These are phyloP conservation scores for Amauroascus verrucosus DNA, from an alignment of 2,329 filamentous ascomycete genomes.

Conservation along the genomic window DNA sequence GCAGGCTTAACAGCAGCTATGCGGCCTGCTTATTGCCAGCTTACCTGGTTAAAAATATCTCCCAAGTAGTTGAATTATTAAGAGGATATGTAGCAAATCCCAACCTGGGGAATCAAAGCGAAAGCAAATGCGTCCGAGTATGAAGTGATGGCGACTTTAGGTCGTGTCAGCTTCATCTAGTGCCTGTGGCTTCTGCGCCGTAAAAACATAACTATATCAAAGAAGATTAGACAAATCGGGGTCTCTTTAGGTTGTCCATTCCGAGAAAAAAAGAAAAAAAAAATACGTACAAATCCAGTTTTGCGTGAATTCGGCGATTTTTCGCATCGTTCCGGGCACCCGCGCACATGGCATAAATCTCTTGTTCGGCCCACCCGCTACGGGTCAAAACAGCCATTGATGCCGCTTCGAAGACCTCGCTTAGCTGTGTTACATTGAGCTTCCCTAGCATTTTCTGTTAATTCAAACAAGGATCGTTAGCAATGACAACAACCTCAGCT, in stretches of 20 bases:
- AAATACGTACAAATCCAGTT: constrained; percentile 21
- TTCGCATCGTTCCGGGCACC: constrained; percentile 27
- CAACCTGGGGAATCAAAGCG: no score
- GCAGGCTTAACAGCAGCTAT: no score
- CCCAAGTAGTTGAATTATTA: no score
- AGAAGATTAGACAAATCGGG: no score
- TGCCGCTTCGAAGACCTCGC: constrained; percentile 22
- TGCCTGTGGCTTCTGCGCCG: constrained; percentile 1
- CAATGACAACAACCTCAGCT: constrained; percentile 7
- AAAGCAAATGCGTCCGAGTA: no score
- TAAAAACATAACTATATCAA: constrained; percentile 9
- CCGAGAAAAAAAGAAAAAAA: no score
- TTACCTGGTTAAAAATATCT: no score
- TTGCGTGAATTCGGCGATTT: constrained; percentile 25
- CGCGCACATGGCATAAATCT: constrained; percentile 24
- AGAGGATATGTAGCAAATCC: no score
- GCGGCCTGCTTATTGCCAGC: no score
- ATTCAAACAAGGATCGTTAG: neutral
- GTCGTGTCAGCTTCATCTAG: neutral
- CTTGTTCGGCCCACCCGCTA: constrained; percentile 21
- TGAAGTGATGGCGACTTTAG: no score
- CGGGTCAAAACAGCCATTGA: constrained; percentile 23
- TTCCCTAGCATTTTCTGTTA: constrained; percentile 19
- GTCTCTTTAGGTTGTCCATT: no score
- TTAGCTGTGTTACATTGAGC: constrained; percentile 23